Percentiles rank a stretch among this genome's conserved stretches.
phyloP scores from a whole-genome alignment of 2,329 filamentous ascomycete genomes.

The Penicillium glabrum region DNA sequence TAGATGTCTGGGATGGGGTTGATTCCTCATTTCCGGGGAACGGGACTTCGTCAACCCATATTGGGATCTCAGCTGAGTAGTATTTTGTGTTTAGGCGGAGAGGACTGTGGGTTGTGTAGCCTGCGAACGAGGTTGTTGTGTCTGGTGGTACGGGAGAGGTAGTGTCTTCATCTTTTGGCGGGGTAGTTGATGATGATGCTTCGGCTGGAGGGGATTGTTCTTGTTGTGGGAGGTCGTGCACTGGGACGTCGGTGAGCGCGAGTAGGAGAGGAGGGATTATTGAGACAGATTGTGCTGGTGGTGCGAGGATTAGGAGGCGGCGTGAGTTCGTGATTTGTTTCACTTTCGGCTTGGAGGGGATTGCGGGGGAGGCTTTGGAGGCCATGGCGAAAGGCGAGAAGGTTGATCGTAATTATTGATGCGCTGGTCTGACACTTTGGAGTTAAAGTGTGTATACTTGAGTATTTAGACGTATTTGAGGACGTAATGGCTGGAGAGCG shows the following conservation, averaged over 20 bases:
- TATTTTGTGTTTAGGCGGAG: conserved; percentile 44
- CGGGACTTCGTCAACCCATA: conserved; percentile 50
- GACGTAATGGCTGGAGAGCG: not conserved
- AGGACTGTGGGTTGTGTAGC: conserved; percentile 48
- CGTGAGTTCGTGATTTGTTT: conserved; percentile 39
- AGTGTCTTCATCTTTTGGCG: conserved; percentile 5
- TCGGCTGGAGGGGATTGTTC: not conserved
- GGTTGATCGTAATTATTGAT: not conserved
- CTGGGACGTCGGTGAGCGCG: conserved; percentile 34
- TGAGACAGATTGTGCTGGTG: conserved; percentile 33
- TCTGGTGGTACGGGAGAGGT: not conserved
- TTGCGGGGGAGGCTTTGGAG: conserved; percentile 7
- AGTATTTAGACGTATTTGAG: no score
- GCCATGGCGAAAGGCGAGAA: conserved; percentile 5
- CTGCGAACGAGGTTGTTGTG: conserved; percentile 37
- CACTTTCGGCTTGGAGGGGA: conserved; percentile 9
- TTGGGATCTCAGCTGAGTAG: conserved; percentile 43
- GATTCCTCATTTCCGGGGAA: conserved; percentile 3
- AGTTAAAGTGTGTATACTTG: not conserved
- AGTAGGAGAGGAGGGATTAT: conserved; percentile 40
- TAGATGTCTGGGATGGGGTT: not conserved
- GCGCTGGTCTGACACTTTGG: not conserved
- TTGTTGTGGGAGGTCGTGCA: conserved; percentile 23
- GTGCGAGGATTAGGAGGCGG: conserved; percentile 43
- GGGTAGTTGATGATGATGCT: not conserved